Conservation (phyloP, 495 filamentous ascomycete genomes). For the Trichoderma orchidacearum region DNA sequence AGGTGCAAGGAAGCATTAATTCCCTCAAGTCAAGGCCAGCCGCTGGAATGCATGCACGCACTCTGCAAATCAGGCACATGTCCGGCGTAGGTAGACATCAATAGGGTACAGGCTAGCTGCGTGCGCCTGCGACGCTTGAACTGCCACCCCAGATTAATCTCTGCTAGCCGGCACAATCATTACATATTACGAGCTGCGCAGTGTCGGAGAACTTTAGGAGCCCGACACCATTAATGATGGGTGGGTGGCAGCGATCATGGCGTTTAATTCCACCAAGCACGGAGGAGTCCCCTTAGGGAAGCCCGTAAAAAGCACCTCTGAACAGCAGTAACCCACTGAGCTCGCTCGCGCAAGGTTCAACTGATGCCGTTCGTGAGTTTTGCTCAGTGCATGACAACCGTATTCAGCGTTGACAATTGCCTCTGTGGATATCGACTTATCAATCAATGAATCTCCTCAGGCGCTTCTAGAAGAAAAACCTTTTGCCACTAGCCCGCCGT, state of each 20-base stretch:
- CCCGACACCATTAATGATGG: neutral
- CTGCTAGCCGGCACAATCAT: no score
- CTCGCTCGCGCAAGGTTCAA: no score
- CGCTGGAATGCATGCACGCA: neutral
- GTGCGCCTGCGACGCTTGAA: neutral
- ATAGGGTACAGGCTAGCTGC: neutral
- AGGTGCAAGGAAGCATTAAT: neutral
- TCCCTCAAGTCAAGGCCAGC: neutral
- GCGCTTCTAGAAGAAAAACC: no score
- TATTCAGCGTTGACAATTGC: no score
- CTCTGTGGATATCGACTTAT: no score
- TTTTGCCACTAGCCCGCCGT: no score
- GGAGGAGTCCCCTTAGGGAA: no score
- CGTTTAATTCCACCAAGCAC: neutral
- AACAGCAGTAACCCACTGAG: no score
- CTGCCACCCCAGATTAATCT: neutral
- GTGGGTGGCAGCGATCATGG: neutral
- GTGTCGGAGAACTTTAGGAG: neutral
- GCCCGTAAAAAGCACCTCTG: no score
- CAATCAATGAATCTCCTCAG: no score
- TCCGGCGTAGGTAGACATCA: neutral
- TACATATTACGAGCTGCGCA: neutral
- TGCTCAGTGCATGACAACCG: no score
- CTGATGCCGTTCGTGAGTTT: no score
- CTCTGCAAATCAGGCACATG: neutral